A percentile compares a stretch with the other conserved stretches of the same genome.
Conservation (phyloP, 805 yeast species). For the Debaryomyces castellii region DNA sequence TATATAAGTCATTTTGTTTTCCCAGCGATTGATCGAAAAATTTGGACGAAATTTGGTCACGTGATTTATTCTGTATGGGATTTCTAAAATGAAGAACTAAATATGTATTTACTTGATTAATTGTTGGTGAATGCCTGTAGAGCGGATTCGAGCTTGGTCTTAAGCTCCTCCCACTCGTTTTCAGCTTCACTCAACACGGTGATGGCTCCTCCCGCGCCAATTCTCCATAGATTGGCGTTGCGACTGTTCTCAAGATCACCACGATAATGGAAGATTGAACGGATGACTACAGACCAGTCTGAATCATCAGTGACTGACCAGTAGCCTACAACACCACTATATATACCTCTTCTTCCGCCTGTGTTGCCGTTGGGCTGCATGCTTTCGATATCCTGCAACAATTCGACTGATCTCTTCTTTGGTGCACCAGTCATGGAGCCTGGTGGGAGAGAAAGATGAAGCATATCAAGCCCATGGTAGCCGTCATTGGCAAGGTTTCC, state of each 20-base stretch:
- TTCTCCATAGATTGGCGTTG: constrained; percentile 55
- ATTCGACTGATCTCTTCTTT: constrained; percentile 84
- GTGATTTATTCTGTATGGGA: too few relatives aligned
- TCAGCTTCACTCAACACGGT: constrained; percentile 81
- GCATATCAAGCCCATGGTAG: constrained; percentile 74
- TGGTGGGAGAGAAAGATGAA: constrained; percentile 83
- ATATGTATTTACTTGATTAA: neutral
- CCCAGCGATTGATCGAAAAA: neutral
- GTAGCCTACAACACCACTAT: constrained; percentile 94
- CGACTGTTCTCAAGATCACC: constrained; percentile 40
- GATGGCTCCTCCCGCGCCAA: constrained; percentile 99
- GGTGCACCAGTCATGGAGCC: constrained; percentile 99
- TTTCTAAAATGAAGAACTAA: too few relatives aligned
- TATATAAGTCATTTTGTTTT: neutral
- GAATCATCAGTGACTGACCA: constrained; percentile 86
- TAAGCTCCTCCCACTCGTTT: constrained; percentile 93
- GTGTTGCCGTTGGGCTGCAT: constrained; percentile 28
- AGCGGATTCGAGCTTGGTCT: constrained; percentile 75
- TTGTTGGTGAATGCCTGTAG: constrained; percentile 58
- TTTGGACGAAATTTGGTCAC: neutral
- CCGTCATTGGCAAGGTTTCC: constrained; percentile 48
- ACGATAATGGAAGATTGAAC: constrained; percentile 72
- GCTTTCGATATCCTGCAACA: constrained; percentile 61
- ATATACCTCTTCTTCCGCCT: constrained; percentile 70
- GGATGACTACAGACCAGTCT: constrained; percentile 94